Conservation (phyloP, 148 eudicot species). For the Fagopyrum homotropicum region DNA sequence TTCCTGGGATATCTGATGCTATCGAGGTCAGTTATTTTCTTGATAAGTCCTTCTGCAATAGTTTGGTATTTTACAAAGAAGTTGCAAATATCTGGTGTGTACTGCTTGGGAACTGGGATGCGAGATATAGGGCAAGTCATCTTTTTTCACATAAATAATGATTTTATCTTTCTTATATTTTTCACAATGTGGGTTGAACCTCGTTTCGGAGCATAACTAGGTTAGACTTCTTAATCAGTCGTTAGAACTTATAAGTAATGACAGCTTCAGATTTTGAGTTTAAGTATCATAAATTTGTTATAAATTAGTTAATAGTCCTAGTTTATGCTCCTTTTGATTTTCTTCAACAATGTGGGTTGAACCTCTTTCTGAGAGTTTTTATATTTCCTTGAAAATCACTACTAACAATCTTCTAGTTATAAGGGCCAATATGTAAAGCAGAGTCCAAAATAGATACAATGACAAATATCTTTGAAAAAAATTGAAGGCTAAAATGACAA, state of each 20-base stretch:
- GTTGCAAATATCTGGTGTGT: background rate
- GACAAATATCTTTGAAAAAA: too few species aligned
- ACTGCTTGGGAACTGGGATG: background rate
- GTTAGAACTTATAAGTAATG: background rate
- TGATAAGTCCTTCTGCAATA: background rate
- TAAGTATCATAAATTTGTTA: background rate
- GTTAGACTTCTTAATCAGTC: background rate
- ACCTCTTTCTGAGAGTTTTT: too few species aligned
- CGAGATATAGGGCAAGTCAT: background rate
- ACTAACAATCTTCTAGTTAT: too few species aligned
- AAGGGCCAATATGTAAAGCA: too few species aligned
- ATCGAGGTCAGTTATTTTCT: constrained; percentile 57
- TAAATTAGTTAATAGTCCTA: background rate
- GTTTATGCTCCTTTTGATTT: too few species aligned
- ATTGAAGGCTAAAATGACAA: too few species aligned
- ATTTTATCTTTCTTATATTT: background rate
- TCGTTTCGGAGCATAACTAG: too few species aligned
- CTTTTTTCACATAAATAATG: background rate
- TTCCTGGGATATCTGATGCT: constrained; percentile 91
- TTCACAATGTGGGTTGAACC: background rate
- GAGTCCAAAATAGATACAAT: too few species aligned
- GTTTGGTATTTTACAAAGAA: background rate
- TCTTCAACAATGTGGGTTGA: too few species aligned
- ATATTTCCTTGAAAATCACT: too few species aligned
- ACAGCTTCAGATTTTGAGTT: background rate